Evolutionary conservation across 2,329 filamentous ascomycete species (phyloP).

Genomic region (Phialophora expanda): DNA sequence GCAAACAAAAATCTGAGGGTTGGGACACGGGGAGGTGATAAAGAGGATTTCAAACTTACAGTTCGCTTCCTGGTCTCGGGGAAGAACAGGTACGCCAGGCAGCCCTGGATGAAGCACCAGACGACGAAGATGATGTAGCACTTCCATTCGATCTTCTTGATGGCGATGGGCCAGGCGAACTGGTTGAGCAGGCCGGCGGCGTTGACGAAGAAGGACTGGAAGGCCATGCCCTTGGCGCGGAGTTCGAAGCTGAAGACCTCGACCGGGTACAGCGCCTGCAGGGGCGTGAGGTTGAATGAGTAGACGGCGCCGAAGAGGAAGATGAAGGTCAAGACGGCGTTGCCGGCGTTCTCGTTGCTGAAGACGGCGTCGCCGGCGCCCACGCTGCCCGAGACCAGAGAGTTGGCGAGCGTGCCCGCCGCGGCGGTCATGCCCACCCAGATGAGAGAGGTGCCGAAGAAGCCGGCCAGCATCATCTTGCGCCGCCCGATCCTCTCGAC

Average conservation of each 20-base stretch:
- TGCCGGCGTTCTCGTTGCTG: conserved; percentile 49
- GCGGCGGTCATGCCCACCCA: conserved; percentile 60
- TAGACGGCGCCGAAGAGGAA: conserved; percentile 62
- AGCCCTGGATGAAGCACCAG: conserved; percentile 43
- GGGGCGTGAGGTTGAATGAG: conserved; percentile 55
- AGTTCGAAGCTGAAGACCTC: conserved; percentile 61
- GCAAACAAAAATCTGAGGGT: too few species aligned
- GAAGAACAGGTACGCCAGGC: conserved; percentile 56
- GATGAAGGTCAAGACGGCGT: conserved; percentile 58
- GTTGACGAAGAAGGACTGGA: conserved; percentile 54
- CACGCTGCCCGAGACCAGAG: conserved; percentile 30
- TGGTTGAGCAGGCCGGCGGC: conserved; percentile 57
- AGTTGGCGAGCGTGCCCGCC: conserved; percentile 45
- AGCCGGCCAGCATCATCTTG: conserved; percentile 59
- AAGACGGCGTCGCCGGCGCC: conserved; percentile 32
- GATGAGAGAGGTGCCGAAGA: conserved; percentile 55
- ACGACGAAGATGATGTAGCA: conserved; percentile 58
- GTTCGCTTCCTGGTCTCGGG: conserved; percentile 59
- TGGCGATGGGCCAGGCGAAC: conserved; percentile 46
- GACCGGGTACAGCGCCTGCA: conserved; percentile 58
- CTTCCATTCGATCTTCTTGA: conserved; percentile 59
- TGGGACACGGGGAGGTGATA: too few species aligned
- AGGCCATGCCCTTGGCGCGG: conserved; percentile 62
- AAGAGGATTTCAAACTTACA: conserved; percentile 34
- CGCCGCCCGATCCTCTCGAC: conserved; percentile 65